A percentile compares a stretch with the other conserved stretches of the same genome.
These are phyloP conservation scores for Saturnispora quitensis DNA, from an alignment of 805 yeast genomes.

Conservation along the genomic window DNA sequence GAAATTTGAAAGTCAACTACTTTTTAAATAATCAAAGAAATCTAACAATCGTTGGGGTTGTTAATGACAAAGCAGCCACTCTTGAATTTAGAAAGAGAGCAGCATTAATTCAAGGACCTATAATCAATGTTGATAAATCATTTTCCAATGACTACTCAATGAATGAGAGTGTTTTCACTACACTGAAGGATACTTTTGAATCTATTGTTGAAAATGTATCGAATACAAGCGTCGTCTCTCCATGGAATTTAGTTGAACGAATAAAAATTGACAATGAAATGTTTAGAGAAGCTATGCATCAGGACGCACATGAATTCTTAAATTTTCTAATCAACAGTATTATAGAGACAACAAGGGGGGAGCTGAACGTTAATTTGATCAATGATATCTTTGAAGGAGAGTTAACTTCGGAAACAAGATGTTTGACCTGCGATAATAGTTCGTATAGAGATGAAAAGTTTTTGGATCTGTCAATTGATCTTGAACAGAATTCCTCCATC, in stretches of 20 bases:
- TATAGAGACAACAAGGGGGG: conserved; percentile 2
- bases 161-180: conserved; percentile 41
- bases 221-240: conserved; percentile 77
- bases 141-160: conserved; percentile 42
- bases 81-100: conserved; percentile 70
- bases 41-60: conserved; percentile 37
- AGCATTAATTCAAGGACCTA: conserved; percentile 74
- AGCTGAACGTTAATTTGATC: not conserved
- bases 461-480: conserved; percentile 77
- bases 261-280: conserved; percentile 75
- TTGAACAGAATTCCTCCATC: conserved; percentile 64
- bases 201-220: conserved; percentile 64
- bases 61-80: conserved; percentile 33
- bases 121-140: conserved; percentile 69
- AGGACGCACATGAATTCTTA: conserved; percentile 95
- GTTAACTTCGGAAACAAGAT: conserved; percentile 78
- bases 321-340: conserved; percentile 63
- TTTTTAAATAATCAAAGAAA: conserved; percentile 34
- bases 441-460: conserved; percentile 80
- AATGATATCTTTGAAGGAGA: conserved; percentile 75
- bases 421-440: conserved; percentile 78
- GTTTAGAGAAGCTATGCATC: conserved; percentile 90
- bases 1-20: not conserved
- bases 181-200: conserved; percentile 81
- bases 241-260: conserved; percentile 61